A percentile compares a stretch with the other conserved stretches of the same genome.
Conservation (phyloP, 2,329 filamentous ascomycete species). For the Sordariomycetes sp. region DNA sequence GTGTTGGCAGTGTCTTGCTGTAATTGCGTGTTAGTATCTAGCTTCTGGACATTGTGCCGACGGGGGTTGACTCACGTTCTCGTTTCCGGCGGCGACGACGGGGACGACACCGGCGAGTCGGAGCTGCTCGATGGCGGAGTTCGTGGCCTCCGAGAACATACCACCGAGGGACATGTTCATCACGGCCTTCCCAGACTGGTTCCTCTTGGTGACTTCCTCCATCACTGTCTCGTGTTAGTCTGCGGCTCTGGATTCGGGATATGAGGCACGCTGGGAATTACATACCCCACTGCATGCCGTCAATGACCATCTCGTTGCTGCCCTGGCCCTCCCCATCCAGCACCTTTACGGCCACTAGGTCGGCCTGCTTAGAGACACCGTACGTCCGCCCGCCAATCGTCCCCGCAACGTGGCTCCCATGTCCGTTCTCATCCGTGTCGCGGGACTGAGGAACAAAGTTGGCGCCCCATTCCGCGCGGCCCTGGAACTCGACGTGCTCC, state of each 20-base stretch:
- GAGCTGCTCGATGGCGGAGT: slow-evolving; percentile 41
- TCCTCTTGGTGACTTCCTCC: slow-evolving; percentile 29
- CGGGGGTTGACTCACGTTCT: slow-evolving; percentile 22
- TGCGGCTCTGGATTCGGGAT: neutral
- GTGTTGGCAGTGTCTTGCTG: slow-evolving; percentile 35
- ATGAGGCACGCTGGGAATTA: neutral
- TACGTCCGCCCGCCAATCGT: slow-evolving; percentile 50
- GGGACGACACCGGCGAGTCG: slow-evolving; percentile 40
- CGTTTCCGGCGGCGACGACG: slow-evolving; percentile 52
- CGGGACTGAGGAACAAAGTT: slow-evolving; percentile 37
- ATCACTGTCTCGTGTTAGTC: slow-evolving; percentile 20
- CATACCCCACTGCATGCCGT: slow-evolving; percentile 44
- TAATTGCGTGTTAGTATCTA: neutral
- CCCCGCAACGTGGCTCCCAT: slow-evolving; percentile 54
- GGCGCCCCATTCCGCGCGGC: slow-evolving; percentile 39
- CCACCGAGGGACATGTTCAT: slow-evolving; percentile 56
- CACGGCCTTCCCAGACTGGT: slow-evolving; percentile 39
- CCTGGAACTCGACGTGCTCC: slow-evolving; percentile 45
- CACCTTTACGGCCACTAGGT: slow-evolving; percentile 50
- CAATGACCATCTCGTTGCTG: slow-evolving; percentile 32
- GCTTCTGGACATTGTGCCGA: neutral
- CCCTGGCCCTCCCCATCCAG: slow-evolving; percentile 32
- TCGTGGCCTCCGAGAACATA: slow-evolving; percentile 34
- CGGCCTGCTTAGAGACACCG: slow-evolving; percentile 49
- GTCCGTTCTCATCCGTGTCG: slow-evolving; percentile 48